Evolutionary conservation across 768 basidiomycete genomes (phyloP).

Genomic region (Lentinula aciculospora): DNA sequence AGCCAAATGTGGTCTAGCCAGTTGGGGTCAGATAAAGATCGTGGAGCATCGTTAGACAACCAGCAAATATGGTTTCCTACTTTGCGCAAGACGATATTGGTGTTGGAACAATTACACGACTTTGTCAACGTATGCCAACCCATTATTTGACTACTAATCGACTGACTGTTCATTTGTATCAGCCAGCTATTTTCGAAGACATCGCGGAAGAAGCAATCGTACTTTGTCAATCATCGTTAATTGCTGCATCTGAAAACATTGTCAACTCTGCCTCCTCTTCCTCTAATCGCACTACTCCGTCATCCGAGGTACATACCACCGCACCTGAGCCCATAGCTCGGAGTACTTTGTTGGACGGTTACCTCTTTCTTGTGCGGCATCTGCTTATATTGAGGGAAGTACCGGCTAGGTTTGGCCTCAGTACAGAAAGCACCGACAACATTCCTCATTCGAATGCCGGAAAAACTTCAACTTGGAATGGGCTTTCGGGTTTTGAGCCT

Average conservation of each 20-base stretch:
- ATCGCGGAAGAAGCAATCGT: slow-evolving; percentile 90
- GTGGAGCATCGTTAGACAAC: slow-evolving; percentile 62
- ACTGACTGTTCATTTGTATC: not conserved
- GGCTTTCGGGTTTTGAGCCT: not conserved
- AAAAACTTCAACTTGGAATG: slow-evolving; percentile 30
- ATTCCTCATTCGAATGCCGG: slow-evolving; percentile 50
- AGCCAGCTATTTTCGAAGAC: slow-evolving; percentile 97
- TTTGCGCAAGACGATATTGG: slow-evolving; percentile 83
- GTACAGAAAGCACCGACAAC: slow-evolving; percentile 38
- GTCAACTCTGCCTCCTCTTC: slow-evolving; percentile 22
- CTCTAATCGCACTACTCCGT: not conserved
- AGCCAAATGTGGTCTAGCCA: slow-evolving; percentile 37
- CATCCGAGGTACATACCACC: not conserved
- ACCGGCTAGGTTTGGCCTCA: slow-evolving; percentile 66
- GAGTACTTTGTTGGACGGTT: slow-evolving; percentile 50
- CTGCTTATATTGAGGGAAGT: slow-evolving; percentile 90
- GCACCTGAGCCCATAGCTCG: slow-evolving; percentile 1
- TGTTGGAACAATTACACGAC: slow-evolving; percentile 82
- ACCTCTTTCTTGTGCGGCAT: slow-evolving; percentile 87
- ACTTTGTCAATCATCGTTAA: slow-evolving; percentile 77
- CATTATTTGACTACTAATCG: not conserved
- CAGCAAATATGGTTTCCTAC: slow-evolving; percentile 93
- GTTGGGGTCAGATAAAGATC: slow-evolving; percentile 30
- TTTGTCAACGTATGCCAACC: slow-evolving; percentile 74
- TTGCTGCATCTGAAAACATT: slow-evolving; percentile 65